A percentile compares a stretch with the other conserved stretches of the same genome.
phyloP scores from a whole-genome alignment of 164 flowering plant species.

The Brasenia schreberi region DNA sequence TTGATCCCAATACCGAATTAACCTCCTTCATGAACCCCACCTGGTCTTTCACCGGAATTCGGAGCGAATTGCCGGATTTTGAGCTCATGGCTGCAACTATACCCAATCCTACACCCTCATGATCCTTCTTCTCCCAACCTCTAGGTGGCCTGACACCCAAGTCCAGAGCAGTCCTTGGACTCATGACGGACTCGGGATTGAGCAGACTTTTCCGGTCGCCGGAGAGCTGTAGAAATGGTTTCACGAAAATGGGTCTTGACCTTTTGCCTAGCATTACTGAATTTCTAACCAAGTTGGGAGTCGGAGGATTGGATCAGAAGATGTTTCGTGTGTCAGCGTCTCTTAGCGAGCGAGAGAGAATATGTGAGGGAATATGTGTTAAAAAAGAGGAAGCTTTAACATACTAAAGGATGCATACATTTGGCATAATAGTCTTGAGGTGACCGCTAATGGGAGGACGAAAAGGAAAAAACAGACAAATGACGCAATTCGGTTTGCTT shows the following conservation, averaged over 20 bases:
- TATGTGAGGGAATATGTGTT: neutral
- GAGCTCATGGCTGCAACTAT: slow-evolving; percentile 35
- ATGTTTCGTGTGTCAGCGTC: neutral
- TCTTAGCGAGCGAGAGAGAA: neutral
- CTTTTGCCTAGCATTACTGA: slow-evolving; percentile 25
- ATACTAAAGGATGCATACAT: no score
- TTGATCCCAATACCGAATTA: slow-evolving; percentile 13
- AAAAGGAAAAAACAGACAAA: neutral
- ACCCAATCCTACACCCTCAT: slow-evolving; percentile 28
- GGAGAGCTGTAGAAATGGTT: slow-evolving; percentile 8
- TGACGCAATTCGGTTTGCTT: neutral
- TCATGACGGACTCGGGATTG: slow-evolving; percentile 9
- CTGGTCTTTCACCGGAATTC: slow-evolving; percentile 14
- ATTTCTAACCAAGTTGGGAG: neutral
- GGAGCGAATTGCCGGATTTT: slow-evolving; percentile 12
- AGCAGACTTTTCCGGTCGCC: slow-evolving; percentile 5
- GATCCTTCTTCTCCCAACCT: slow-evolving; percentile 14
- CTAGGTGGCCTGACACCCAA: slow-evolving; percentile 19
- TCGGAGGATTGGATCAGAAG: neutral
- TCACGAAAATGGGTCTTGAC: slow-evolving; percentile 17
- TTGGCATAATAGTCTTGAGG: neutral
- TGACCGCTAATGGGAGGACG: neutral
- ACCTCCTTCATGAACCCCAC: slow-evolving; percentile 8
- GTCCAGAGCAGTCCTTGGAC: slow-evolving; percentile 26
- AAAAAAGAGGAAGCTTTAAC: neutral